Percentiles rank a stretch among this genome's conserved stretches.
Conservation (phyloP, 169 alveolate genomes). For the Condylostoma magnum region DNA sequence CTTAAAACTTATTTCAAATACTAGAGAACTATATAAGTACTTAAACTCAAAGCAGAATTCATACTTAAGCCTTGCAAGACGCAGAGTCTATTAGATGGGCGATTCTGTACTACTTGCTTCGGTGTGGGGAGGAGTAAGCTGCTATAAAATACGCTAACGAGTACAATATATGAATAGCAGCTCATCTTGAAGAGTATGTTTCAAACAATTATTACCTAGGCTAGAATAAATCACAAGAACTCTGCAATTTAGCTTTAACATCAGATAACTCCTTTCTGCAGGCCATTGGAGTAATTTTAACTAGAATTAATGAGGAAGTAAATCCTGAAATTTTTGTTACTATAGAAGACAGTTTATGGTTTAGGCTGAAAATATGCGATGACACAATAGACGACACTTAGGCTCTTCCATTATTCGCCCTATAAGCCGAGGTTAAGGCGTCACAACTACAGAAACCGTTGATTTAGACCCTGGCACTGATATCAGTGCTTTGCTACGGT, state of each 20-base stretch:
- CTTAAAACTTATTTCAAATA: not conserved
- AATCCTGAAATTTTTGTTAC: not conserved
- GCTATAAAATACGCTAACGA: not conserved
- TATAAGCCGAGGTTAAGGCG: not conserved
- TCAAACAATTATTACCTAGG: not conserved
- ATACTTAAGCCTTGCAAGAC: not conserved
- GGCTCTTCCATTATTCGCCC: not conserved
- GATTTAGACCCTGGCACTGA: not conserved
- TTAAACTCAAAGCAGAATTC: not conserved
- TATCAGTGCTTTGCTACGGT: not conserved
- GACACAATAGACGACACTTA: not conserved
- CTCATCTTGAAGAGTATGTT: not conserved
- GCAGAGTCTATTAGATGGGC: not conserved
- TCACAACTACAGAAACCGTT: not conserved
- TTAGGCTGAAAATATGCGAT: conserved; percentile 11
- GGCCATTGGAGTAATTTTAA: not conserved
- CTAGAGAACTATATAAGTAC: not conserved
- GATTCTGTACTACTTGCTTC: not conserved
- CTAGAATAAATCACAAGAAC: not conserved
- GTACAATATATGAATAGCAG: no score
- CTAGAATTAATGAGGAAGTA: conserved; percentile 1
- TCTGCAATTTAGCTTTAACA: not conserved
- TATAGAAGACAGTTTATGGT: conserved; percentile 19
- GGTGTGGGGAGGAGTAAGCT: not conserved
- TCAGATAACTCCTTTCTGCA: not conserved